A percentile compares a stretch with the other conserved stretches of the same genome.
These are phyloP conservation scores for Schizosaccharomyces osmophilus DNA, from an alignment of 805 yeast species.

Conservation along the genomic window DNA sequence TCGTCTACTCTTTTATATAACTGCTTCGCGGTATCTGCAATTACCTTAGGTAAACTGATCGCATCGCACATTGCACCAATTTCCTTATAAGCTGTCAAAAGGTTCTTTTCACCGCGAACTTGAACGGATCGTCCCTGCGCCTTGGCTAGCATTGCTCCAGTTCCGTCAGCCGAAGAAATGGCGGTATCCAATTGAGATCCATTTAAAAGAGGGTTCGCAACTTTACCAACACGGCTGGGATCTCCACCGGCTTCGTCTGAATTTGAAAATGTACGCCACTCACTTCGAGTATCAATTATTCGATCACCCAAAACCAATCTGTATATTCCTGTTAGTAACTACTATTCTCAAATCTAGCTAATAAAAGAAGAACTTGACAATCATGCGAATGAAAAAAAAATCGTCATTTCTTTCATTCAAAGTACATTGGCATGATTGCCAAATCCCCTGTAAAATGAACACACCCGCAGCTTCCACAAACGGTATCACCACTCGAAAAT, in stretches of 20 bases:
- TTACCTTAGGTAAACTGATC: slow-evolving; percentile 77
- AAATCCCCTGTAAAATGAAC: neutral
- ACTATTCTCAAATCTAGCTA: too few relatives aligned
- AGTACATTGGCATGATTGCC: neutral
- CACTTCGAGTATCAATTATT: slow-evolving; percentile 83
- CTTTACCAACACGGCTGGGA: slow-evolving; percentile 98
- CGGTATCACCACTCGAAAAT: slow-evolving; percentile 92
- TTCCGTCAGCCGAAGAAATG: slow-evolving; percentile 66
- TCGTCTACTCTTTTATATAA: slow-evolving; percentile 80
- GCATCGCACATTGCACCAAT: slow-evolving; percentile 95
- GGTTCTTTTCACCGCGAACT: slow-evolving; percentile 68
- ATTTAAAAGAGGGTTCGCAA: slow-evolving; percentile 74
- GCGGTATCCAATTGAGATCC: slow-evolving; percentile 79
- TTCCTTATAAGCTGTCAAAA: slow-evolving; percentile 70
- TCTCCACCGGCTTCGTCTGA: slow-evolving; percentile 87
- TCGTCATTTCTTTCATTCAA: too few relatives aligned
- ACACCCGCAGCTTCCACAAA: slow-evolving; percentile 83
- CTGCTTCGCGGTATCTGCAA: slow-evolving; percentile 92
- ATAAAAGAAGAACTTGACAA: neutral
- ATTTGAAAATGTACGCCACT: slow-evolving; percentile 95
- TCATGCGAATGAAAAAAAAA: neutral
- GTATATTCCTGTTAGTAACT: neutral
- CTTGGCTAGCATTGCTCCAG: slow-evolving; percentile 51
- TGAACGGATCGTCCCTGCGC: slow-evolving; percentile 70
- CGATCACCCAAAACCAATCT: slow-evolving; percentile 61